Conservation (phyloP, 352 stramenopile genomes). For the Phytopythium kandeliae region DNA sequence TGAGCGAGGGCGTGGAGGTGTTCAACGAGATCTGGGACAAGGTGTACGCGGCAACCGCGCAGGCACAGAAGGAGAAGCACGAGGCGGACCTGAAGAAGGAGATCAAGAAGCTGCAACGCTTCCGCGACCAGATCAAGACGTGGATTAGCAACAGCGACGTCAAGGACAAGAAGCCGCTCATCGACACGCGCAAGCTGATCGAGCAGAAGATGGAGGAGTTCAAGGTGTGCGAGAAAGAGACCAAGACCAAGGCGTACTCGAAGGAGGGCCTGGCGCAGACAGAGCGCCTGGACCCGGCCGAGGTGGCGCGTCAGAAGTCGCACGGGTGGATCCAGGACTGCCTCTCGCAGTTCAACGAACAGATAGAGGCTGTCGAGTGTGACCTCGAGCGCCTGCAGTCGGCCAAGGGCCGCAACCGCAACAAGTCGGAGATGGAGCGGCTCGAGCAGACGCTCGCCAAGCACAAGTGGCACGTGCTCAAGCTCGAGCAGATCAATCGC, state of each 20-base stretch:
- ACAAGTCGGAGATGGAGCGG: constrained; percentile 91
- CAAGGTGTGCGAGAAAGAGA: constrained; percentile 99
- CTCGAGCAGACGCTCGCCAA: constrained; percentile 87
- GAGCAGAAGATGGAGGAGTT: constrained; percentile 99
- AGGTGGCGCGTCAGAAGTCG: constrained; percentile 77
- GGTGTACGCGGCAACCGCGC: constrained; percentile 93
- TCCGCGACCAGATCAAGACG: constrained; percentile 98
- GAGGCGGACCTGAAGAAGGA: constrained; percentile 99
- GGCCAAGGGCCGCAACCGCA: constrained; percentile 93
- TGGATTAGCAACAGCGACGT: constrained; percentile 97
- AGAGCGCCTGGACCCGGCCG: constrained; percentile 89
- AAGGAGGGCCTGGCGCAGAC: constrained; percentile 96
- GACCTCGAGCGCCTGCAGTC: constrained; percentile 72
- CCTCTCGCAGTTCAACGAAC: constrained; percentile 82
- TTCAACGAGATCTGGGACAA: constrained; percentile 99
- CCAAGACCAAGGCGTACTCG: constrained; percentile 99
- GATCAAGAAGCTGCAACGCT: constrained; percentile 99
- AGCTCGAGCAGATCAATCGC: constrained; percentile 97
- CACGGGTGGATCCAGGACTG: constrained; percentile 81
- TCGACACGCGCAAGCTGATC: constrained; percentile 90
- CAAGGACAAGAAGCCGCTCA: constrained; percentile 94
- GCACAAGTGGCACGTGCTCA: constrained; percentile 97
- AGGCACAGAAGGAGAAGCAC: constrained; percentile 99
- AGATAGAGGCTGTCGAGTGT: constrained; percentile 83
- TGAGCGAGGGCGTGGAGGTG: constrained; percentile 97